A percentile compares a stretch with the other conserved stretches of the same genome.
Evolutionary conservation across 225 moss, liverwort and hornwort species (phyloP).

Genomic region (Ulota crispa): DNA sequence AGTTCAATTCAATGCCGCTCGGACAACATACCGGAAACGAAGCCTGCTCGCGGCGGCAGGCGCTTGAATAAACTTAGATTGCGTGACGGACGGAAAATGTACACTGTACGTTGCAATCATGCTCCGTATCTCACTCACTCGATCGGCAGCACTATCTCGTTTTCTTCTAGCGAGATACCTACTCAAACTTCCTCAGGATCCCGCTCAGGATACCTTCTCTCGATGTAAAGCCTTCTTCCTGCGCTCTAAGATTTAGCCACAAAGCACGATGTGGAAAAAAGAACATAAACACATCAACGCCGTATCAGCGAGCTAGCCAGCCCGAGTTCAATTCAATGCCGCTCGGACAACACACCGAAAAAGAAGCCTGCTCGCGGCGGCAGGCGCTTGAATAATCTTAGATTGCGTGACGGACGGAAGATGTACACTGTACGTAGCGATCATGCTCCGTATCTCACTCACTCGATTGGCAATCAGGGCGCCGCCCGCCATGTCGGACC

Average conservation of each 20-base stretch:
- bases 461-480: conserved; percentile 25
- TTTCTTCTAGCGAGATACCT: too few relatives aligned
- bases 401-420: neutral
- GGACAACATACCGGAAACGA: neutral
- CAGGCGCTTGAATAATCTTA: neutral
- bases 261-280: too few relatives aligned
- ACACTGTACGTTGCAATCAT: neutral
- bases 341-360: neutral
- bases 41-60: conserved; percentile 5
- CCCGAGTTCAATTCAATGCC: neutral
- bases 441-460: conserved; percentile 8
- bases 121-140: conserved; percentile 18
- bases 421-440: neutral
- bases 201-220: too few relatives aligned
- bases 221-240: too few relatives aligned
- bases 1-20: neutral
- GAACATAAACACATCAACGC: neutral
- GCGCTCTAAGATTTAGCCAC: too few relatives aligned
- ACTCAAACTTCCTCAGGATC: too few relatives aligned
- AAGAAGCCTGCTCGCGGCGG: conserved; percentile 4
- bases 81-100: neutral
- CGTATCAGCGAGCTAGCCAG: neutral
- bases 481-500: neutral
- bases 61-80: neutral
- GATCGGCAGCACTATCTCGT: neutral